Evolutionary conservation across 192 early-diverging fungal genomes (phyloP), one percentile per base, ranked within the genome.

Genomic region (Linnemannia elongata): DNA sequence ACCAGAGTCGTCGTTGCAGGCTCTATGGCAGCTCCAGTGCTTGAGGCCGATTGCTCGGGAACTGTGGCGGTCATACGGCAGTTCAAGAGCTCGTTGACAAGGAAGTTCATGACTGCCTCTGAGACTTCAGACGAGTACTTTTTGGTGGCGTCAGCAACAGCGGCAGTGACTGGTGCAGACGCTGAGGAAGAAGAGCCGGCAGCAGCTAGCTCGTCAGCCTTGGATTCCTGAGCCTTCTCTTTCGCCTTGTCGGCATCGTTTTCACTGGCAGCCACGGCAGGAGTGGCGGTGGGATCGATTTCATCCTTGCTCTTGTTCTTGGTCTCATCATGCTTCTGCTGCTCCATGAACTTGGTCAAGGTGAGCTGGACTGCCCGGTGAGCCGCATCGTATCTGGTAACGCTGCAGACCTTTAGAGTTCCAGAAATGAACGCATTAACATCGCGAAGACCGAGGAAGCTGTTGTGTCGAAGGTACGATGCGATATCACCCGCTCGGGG

Each of bases 401-500:
- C 83, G 47, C 90, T 90, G 87, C 94, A 95, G 5, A 93, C 78
- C 27, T 91, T 93, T 0, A 90, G 83, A 1, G 93, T 89, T 0
- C 95, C 94, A 20, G 93, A 69, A 52, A 92, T 89, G 83, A 96
- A 99, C 13, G 91, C 78, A 55, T 93, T 92, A 0, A 92, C 89
- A 69, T 96, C 90, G n/a, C 98, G 94, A 75, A 96, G 82, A 4
- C 91, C 94, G 45, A 95, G 52, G 72, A 92, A 91, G 36, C 88
- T 89, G 71, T 93, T 95, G 39, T 90, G 93, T 24, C 95, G 94
- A 41, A 97, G 82, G 68, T 93, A 97, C 4, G 88, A 88, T 60
- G 88, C 90, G n/a, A 96, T 88, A 72, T 98, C 98, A 9, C 92
- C 85, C n/a, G 91, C 89, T 8, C 94, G 88, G 15, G 91, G 89